phyloP scores from a whole-genome alignment of 2,329 filamentous ascomycete species.

The Ilyonectria robusta region DNA sequence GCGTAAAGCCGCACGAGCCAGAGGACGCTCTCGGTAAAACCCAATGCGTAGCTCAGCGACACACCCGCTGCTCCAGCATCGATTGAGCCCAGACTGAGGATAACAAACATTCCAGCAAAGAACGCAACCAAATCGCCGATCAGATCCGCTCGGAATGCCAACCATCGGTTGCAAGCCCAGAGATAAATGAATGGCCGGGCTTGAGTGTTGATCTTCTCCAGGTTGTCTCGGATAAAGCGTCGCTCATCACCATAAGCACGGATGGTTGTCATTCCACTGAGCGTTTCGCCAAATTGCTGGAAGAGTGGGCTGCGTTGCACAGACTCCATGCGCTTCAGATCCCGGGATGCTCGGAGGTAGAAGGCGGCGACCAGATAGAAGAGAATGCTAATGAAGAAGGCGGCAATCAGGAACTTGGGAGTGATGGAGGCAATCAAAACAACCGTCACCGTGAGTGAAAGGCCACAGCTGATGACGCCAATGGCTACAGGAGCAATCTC shows the following conservation, averaged over 20 bases:
- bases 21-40: conserved; percentile 95
- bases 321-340: conserved; percentile 94
- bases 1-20: conserved; percentile 97
- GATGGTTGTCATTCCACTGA: conserved; percentile 96
- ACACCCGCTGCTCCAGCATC: conserved; percentile 94
- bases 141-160: conserved; percentile 91
- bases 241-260: conserved; percentile 95
- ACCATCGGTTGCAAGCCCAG: conserved; percentile 97
- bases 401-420: conserved; percentile 90
- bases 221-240: conserved; percentile 93
- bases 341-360: conserved; percentile 93
- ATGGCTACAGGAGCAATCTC: conserved; percentile 95
- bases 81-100: conserved; percentile 84
- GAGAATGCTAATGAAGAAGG: conserved; percentile 84
- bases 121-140: conserved; percentile 94
- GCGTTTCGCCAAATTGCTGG: conserved; percentile 97
- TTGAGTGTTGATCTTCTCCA: conserved; percentile 89
- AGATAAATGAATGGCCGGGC: conserved; percentile 95
- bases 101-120: conserved; percentile 92
- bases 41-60: conserved; percentile 94
- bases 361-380: conserved; percentile 89
- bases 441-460: conserved; percentile 85
- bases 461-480: conserved; percentile 74
- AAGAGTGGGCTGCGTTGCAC: conserved; percentile 95
- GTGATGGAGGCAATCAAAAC: conserved; percentile 90